Conservation (phyloP, 768 basidiomycete genomes). For the Mycena chlorophos region DNA sequence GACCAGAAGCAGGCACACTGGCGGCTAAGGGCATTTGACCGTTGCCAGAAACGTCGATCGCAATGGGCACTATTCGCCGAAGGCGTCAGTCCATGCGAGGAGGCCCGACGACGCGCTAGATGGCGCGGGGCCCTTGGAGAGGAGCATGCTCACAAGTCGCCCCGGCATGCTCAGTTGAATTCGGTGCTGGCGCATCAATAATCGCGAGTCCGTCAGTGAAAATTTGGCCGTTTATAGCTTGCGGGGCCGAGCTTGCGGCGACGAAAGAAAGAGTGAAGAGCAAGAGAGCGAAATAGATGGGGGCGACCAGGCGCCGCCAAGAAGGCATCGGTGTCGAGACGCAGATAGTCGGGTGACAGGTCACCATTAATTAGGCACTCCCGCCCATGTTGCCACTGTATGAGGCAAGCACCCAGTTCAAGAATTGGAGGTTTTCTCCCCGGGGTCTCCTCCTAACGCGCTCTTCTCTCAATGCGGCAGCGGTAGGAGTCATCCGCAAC, state of each 20-base stretch:
- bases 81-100: conserved; percentile 19
- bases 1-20: conserved; percentile 29
- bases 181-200: conserved; percentile 34
- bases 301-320: conserved; percentile 20
- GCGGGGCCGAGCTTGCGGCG: conserved; percentile 20
- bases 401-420: conserved; percentile 77
- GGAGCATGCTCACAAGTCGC: too few relatives aligned
- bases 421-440: conserved; percentile 86
- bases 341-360: background rate
- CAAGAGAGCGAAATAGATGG: conserved; percentile 10
- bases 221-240: conserved; percentile 31
- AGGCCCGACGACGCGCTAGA: too few relatives aligned
- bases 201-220: conserved; percentile 40
- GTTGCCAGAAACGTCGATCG: conserved; percentile 35
- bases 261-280: conserved; percentile 15
- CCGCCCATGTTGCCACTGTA: conserved; percentile 52
- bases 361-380: conserved; percentile 8
- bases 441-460: conserved; percentile 64
- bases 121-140: too few relatives aligned
- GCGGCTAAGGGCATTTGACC: conserved; percentile 35
- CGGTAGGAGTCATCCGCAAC: conserved; percentile 72
- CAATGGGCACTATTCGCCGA: conserved; percentile 13
- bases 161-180: too few relatives aligned
- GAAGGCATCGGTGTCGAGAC: background rate
- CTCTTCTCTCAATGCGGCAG: conserved; percentile 66